Evolutionary conservation across 2,329 filamentous ascomycete genomes (phyloP).

Genomic region (Pyrenochaeta sp.): DNA sequence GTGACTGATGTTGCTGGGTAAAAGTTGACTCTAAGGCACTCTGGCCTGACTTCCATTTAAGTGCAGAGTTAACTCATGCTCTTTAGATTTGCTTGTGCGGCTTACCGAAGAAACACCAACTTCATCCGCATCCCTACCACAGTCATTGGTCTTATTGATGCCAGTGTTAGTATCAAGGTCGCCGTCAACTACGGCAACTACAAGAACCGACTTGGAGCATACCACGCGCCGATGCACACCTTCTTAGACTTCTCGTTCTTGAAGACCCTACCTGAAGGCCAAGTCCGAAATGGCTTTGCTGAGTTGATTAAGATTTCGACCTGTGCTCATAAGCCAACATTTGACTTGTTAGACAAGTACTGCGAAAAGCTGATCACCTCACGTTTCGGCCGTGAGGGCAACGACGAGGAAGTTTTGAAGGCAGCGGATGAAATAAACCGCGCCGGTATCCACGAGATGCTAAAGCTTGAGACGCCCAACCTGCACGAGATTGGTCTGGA

Average conservation of each 20-base stretch:
- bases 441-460: conserved; percentile 76
- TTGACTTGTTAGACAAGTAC: conserved; percentile 72
- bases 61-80: conserved; percentile 28
- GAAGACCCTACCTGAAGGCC: conserved; percentile 70
- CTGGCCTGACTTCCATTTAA: conserved; percentile 50
- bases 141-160: conserved; percentile 78
- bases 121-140: conserved; percentile 78
- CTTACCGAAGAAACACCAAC: conserved; percentile 76
- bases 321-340: conserved; percentile 71
- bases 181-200: conserved; percentile 79
- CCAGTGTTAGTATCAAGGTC: conserved; percentile 80
- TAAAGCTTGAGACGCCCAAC: conserved; percentile 77
- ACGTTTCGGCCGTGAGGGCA: conserved; percentile 70
- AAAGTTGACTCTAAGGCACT: conserved; percentile 60
- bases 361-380: conserved; percentile 73
- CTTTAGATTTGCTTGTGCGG: conserved; percentile 66
- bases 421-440: conserved; percentile 73
- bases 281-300: conserved; percentile 77
- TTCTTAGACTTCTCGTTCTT: conserved; percentile 79
- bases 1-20: conserved; percentile 69
- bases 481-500: conserved; percentile 77
- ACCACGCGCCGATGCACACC: conserved; percentile 75
- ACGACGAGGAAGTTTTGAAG: conserved; percentile 64
- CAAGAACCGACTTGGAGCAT: conserved; percentile 77
- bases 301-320: conserved; percentile 80